Conservation (phyloP, 768 basidiomycete genomes). For the Pleurotus salmoneostramineus region DNA sequence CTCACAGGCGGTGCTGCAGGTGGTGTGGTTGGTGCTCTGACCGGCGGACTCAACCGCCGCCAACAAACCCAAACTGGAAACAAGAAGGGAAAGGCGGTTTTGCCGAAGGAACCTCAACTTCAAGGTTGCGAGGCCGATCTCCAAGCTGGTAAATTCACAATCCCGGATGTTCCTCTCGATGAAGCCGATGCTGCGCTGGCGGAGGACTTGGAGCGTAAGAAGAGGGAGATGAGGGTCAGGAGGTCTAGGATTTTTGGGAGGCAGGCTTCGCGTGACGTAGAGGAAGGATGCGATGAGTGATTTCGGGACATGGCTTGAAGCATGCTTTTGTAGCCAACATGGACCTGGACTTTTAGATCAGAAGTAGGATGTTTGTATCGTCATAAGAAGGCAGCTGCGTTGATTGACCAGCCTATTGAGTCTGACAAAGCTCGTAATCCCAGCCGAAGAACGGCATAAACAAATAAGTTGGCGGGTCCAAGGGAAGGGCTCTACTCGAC, state of each 20-base stretch:
- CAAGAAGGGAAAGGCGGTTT: not conserved
- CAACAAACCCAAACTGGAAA: not conserved
- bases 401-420: too few relatives aligned
- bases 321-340: too few relatives aligned
- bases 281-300: not conserved
- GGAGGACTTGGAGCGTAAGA: constrained; percentile 2
- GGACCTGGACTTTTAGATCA: too few relatives aligned
- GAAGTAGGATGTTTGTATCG: too few relatives aligned
- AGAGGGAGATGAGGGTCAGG: not conserved
- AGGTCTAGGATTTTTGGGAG: not conserved
- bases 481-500: not conserved
- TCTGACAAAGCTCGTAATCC: too few relatives aligned
- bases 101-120: not conserved
- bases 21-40: not conserved
- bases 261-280: not conserved
- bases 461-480: too few relatives aligned
- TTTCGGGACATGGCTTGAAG: too few relatives aligned
- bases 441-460: too few relatives aligned
- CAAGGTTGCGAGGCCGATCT: not conserved
- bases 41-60: not conserved
- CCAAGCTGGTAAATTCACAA: not conserved
- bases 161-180: not conserved
- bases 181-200: constrained; percentile 5
- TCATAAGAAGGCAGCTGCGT: too few relatives aligned
- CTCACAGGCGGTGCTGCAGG: not conserved